These are phyloP conservation scores for Trichoderma sp. DNA, from an alignment of 2,329 filamentous ascomycete genomes.

Conservation along the genomic window DNA sequence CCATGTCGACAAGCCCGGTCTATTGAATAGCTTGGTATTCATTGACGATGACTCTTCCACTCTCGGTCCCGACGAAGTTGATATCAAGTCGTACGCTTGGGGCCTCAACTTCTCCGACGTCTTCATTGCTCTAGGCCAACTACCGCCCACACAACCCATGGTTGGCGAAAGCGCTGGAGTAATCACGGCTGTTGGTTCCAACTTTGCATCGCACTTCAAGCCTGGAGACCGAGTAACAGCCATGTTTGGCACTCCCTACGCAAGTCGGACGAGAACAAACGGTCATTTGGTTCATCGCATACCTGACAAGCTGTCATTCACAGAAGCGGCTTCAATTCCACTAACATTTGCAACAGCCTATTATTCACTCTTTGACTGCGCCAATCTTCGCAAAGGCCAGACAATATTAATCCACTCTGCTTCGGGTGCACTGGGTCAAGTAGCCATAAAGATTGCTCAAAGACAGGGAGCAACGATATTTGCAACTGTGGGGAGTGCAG, in stretches of 20 bases:
- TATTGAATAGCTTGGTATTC: slow-evolving; percentile 29
- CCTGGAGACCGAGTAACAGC: slow-evolving; percentile 26
- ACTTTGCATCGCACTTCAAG: slow-evolving; percentile 31
- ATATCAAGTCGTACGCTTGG: slow-evolving; percentile 28
- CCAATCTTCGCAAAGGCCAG: slow-evolving; percentile 28
- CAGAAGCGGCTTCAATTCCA: slow-evolving; percentile 16
- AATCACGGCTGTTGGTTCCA: slow-evolving; percentile 35
- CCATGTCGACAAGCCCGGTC: slow-evolving; percentile 19
- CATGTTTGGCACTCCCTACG: slow-evolving; percentile 7
- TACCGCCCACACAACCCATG: slow-evolving; percentile 34
- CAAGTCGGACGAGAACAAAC: slow-evolving; percentile 11
- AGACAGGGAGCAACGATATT: slow-evolving; percentile 24
- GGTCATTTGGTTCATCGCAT: slow-evolving; percentile 2
- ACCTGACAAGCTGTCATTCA: slow-evolving; percentile 1
- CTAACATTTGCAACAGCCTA: slow-evolving; percentile 25
- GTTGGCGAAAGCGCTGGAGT: slow-evolving; percentile 40
- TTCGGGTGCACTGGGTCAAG: slow-evolving; percentile 37
- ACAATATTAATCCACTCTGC: slow-evolving; percentile 33
- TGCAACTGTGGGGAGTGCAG: not conserved
- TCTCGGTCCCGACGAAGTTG: slow-evolving; percentile 27
- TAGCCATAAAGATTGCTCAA: slow-evolving; percentile 39
- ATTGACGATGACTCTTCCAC: slow-evolving; percentile 25
- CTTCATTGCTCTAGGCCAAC: slow-evolving; percentile 39
- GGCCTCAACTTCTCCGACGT: slow-evolving; percentile 43
- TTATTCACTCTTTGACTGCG: slow-evolving; percentile 31